Conservation (phyloP, 2,329 filamentous ascomycete genomes). For the Coniochaeta sp. region DNA sequence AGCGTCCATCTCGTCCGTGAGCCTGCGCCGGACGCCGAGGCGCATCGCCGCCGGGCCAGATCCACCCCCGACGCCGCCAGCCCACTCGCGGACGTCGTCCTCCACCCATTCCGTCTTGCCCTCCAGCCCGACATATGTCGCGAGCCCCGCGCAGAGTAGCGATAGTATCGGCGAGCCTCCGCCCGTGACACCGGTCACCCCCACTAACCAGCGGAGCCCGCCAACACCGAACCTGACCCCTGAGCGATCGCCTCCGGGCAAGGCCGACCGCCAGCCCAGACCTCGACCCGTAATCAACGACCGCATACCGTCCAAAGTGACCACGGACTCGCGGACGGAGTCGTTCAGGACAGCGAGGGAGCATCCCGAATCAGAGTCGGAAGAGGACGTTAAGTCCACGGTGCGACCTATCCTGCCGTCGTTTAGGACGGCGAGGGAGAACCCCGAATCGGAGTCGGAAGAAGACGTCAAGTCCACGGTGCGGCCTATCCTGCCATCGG, state of each 20-base stretch:
- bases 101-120: slow-evolving; percentile 36
- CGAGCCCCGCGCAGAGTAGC: slow-evolving; percentile 29
- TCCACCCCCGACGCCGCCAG: slow-evolving; percentile 56
- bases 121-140: slow-evolving; percentile 32
- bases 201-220: slow-evolving; percentile 58
- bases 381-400: slow-evolving; percentile 46
- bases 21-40: slow-evolving; percentile 6
- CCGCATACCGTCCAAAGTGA: slow-evolving; percentile 43
- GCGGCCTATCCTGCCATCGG: slow-evolving; percentile 29
- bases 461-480: slow-evolving; percentile 44
- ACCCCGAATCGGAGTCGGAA: slow-evolving; percentile 55
- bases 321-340: slow-evolving; percentile 54
- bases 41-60: slow-evolving; percentile 12
- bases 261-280: slow-evolving; percentile 31
- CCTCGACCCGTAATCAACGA: slow-evolving; percentile 40
- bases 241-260: slow-evolving; percentile 40
- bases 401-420: slow-evolving; percentile 31
- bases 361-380: slow-evolving; percentile 54
- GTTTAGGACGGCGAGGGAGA: slow-evolving; percentile 65
- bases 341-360: slow-evolving; percentile 69
- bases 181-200: slow-evolving; percentile 44
- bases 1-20: slow-evolving; percentile 5
- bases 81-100: slow-evolving; percentile 51
- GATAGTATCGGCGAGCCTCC: slow-evolving; percentile 24
- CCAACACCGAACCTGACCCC: slow-evolving; percentile 70